A percentile compares a stretch with the other conserved stretches of the same genome.
Evolutionary conservation across 495 filamentous ascomycete species (phyloP).

Genomic region (Parmelia sp.): DNA sequence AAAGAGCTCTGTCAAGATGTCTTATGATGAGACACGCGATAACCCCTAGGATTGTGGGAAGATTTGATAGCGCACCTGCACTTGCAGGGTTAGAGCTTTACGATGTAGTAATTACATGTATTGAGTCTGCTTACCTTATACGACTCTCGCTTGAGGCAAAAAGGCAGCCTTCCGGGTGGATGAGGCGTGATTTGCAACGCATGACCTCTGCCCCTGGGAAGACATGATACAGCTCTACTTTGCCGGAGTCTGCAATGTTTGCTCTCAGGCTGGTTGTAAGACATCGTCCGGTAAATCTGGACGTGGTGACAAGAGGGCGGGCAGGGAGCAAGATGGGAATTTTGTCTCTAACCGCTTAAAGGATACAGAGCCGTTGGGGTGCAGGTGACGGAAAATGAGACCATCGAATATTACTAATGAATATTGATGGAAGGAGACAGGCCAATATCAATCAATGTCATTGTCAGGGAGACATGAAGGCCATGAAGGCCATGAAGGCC

Average conservation of each 20-base stretch:
- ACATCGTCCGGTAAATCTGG: too few relatives aligned
- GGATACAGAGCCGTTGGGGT: neutral
- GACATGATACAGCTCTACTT: neutral
- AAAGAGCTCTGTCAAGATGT: neutral
- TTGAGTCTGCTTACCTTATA: neutral
- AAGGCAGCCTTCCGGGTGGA: neutral
- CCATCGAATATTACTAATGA: too few relatives aligned
- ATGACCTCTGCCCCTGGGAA: neutral
- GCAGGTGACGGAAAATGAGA: neutral
- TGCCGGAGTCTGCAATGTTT: neutral
- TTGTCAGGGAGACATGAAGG: too few relatives aligned
- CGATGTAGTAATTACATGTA: neutral
- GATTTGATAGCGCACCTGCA: neutral
- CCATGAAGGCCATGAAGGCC: too few relatives aligned
- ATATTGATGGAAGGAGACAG: too few relatives aligned
- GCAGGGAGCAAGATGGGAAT: too few relatives aligned
- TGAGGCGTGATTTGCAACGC: neutral
- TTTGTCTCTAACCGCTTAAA: too few relatives aligned
- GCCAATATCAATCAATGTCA: too few relatives aligned
- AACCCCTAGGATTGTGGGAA: neutral
- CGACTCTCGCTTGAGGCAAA: neutral
- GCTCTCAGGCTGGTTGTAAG: too few relatives aligned
- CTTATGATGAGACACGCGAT: too few relatives aligned
- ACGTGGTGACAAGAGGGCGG: too few relatives aligned
- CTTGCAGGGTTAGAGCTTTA: neutral